A percentile compares a stretch with the other conserved stretches of the same genome.
phyloP scores from a whole-genome alignment of 345 rosid genomes.

The Salix udensis region DNA sequence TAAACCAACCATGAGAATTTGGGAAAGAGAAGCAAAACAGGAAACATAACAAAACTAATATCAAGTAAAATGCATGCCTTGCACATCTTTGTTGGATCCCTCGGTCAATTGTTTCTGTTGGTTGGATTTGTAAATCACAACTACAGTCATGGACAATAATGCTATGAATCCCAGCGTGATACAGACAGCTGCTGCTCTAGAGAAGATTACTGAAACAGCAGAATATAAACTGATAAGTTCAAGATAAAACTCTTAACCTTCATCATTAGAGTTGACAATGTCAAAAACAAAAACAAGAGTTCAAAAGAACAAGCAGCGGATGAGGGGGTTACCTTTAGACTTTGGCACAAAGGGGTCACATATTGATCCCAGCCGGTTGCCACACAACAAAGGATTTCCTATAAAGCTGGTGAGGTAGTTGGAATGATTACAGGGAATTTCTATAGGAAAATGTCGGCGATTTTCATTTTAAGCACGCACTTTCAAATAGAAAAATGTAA shows the following conservation, averaged over 20 bases:
- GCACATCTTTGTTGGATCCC: constrained; percentile 29
- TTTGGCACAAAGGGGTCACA: constrained; percentile 53
- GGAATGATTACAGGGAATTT: background rate
- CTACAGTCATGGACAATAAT: constrained; percentile 42
- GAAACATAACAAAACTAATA: background rate
- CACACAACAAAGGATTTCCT: constrained; percentile 79
- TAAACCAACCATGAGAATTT: background rate
- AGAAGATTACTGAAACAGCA: constrained; percentile 36
- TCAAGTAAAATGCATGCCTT: constrained; percentile 31
- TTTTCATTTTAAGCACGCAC: background rate
- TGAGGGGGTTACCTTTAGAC: constrained; percentile 45
- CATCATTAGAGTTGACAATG: background rate
- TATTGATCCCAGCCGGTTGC: constrained; percentile 76
- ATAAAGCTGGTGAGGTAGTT: constrained; percentile 42
- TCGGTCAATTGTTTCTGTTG: constrained; percentile 33
- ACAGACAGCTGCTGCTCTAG: constrained; percentile 62
- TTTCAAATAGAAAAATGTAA: background rate
- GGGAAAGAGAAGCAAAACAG: background rate
- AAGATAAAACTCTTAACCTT: background rate
- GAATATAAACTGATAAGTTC: background rate
- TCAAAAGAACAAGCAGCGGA: background rate
- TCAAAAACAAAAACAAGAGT: too few species aligned
- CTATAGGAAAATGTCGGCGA: too few species aligned
- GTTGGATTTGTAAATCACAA: constrained; percentile 59
- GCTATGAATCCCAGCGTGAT: constrained; percentile 51